Evolutionary conservation across 2,329 filamentous ascomycete species (phyloP).

Genomic region (Ceratocystiopsis minuta): DNA sequence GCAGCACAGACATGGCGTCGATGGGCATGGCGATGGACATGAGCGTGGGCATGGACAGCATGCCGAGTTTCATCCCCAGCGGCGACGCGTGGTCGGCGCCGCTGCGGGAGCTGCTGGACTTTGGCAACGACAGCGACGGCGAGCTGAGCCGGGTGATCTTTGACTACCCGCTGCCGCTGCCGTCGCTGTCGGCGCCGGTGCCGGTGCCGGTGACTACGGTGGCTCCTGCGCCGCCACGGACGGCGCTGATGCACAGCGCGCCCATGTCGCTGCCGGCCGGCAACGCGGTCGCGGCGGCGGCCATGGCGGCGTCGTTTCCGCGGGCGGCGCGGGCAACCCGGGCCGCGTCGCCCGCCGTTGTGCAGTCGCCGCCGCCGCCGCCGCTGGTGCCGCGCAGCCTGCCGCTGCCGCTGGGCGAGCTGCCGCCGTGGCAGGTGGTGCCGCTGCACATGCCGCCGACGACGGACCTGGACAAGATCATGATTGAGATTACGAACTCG

Average conservation of each 20-base stretch:
- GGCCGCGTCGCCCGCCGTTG: too few species aligned
- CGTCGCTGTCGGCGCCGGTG: neutral
- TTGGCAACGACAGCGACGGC: conserved; percentile 3
- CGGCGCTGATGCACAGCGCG: too few species aligned
- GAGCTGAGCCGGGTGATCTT: conserved; percentile 1
- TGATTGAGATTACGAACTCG: conserved; percentile 2
- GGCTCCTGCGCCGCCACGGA: too few species aligned
- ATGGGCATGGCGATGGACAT: too few species aligned
- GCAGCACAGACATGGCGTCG: too few species aligned
- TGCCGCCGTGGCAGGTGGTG: conserved; percentile 1
- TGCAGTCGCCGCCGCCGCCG: too few species aligned
- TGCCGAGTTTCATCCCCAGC: neutral
- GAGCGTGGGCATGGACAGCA: too few species aligned
- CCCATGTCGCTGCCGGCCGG: too few species aligned
- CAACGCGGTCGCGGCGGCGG: too few species aligned
- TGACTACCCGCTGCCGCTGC: conserved; percentile 1
- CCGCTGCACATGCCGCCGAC: conserved; percentile 3
- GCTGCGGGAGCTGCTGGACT: conserved; percentile 1
- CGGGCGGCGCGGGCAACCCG: too few species aligned
- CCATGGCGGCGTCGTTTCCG: too few species aligned
- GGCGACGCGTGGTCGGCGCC: conserved; percentile 1
- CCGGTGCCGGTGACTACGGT: neutral
- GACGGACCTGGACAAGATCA: conserved; percentile 2
- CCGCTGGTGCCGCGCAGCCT: neutral
- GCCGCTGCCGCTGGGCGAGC: neutral